These are phyloP conservation scores for Tetrapisispora iriomotensis DNA, from an alignment of 805 yeast species.

Conservation along the genomic window DNA sequence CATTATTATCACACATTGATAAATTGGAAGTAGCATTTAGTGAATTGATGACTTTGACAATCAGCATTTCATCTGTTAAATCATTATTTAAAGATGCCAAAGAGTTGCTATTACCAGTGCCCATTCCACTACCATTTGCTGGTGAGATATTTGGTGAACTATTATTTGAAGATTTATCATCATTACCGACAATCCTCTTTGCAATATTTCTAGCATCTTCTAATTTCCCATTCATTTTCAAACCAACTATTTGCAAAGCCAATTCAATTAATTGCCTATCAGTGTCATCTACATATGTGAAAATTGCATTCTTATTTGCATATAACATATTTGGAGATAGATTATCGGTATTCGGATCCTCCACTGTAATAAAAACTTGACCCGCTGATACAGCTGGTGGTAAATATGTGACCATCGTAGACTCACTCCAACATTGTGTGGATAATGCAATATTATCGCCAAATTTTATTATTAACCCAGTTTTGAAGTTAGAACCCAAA, in stretches of 20 bases:
- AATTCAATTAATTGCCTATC: conserved; percentile 90
- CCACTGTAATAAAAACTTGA: conserved; percentile 74
- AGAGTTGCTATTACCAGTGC: background rate
- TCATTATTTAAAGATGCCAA: background rate
- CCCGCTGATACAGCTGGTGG: conserved; percentile 91
- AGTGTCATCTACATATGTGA: conserved; percentile 90
- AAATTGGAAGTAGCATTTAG: conserved; percentile 67
- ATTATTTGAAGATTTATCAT: conserved; percentile 8
- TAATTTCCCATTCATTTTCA: conserved; percentile 90
- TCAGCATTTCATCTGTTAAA: conserved; percentile 31
- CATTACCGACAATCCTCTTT: conserved; percentile 68
- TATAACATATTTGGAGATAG: background rate
- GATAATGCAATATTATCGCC: conserved; percentile 73
- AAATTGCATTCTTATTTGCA: conserved; percentile 35
- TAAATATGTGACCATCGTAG: conserved; percentile 84
- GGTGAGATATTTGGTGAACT: conserved; percentile 8
- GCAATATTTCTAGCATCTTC: conserved; percentile 95
- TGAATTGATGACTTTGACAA: conserved; percentile 50
- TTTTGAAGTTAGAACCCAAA: conserved; percentile 76
- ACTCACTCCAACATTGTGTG: conserved; percentile 93
- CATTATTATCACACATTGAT: conserved; percentile 71
- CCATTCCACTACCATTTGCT: conserved; percentile 3
- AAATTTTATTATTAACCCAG: conserved; percentile 75
- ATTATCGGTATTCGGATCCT: background rate
- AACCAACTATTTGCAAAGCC: conserved; percentile 92